Conservation (phyloP, 1,139 yeast species). For the Pichia sp. region DNA sequence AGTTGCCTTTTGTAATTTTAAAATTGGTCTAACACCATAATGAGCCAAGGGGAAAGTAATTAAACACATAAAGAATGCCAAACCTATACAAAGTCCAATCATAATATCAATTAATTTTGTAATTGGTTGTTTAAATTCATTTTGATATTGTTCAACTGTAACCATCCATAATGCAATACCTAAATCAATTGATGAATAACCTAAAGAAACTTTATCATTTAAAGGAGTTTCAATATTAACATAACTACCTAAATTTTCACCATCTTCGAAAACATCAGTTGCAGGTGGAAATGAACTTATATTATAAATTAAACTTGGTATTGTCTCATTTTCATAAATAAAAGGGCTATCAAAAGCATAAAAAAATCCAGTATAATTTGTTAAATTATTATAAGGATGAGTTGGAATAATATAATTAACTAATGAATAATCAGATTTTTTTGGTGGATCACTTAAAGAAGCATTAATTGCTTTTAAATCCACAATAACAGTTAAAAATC, state of each 20-base stretch:
- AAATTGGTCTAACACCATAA: conserved; percentile 79
- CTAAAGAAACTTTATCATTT: conserved; percentile 55
- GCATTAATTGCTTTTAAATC: conserved; percentile 47
- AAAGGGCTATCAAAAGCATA: conserved; percentile 29
- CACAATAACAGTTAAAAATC: conserved; percentile 64
- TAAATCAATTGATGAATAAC: conserved; percentile 54
- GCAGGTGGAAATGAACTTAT: conserved; percentile 23
- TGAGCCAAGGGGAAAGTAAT: conserved; percentile 80
- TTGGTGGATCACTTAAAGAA: conserved; percentile 46
- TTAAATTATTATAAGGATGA: conserved; percentile 25
- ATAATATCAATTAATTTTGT: conserved; percentile 58
- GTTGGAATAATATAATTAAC: conserved; percentile 35
- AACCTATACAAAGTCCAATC: conserved; percentile 72
- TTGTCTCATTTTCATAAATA: not conserved
- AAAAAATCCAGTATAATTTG: conserved; percentile 31
- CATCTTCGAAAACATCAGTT: conserved; percentile 14
- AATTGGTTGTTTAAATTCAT: conserved; percentile 59
- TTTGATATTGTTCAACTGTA: conserved; percentile 57
- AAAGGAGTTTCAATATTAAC: conserved; percentile 39
- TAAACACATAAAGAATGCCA: conserved; percentile 67
- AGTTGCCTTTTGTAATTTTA: conserved; percentile 75
- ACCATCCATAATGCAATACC: conserved; percentile 66
- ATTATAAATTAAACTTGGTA: not conserved
- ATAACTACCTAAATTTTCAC: conserved; percentile 41
- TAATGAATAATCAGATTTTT: conserved; percentile 34